phyloP scores from a whole-genome alignment of 1,284 basidiomycete species.

The Xerocomus amazonicus region DNA sequence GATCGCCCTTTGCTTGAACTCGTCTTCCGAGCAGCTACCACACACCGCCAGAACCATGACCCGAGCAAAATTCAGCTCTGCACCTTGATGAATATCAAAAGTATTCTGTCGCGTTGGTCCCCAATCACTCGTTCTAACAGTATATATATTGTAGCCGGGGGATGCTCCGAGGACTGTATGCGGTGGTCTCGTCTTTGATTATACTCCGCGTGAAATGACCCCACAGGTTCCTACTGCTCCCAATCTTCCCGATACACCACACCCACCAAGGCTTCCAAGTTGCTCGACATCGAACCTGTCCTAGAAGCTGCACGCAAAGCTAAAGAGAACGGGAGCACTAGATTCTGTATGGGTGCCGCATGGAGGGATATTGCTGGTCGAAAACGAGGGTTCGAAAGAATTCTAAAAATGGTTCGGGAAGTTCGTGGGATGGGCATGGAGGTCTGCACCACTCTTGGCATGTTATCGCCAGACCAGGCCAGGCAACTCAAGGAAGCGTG shows the following conservation, averaged over 20 bases:
- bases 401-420: conserved; percentile 89
- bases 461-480: conserved; percentile 96
- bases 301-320: conserved; percentile 88
- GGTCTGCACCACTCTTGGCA: conserved; percentile 97
- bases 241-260: conserved; percentile 93
- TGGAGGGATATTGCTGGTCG: conserved; percentile 95
- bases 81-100: conserved; percentile 99
- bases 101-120: conserved; percentile 37
- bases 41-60: conserved; percentile 87
- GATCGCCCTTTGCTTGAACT: conserved; percentile 82
- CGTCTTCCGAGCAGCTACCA: conserved; percentile 76
- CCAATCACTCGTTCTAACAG: conserved; percentile 3
- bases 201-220: background rate
- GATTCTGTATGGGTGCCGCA: conserved; percentile 99
- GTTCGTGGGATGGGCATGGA: conserved; percentile 92
- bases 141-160: conserved; percentile 63
- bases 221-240: conserved; percentile 90
- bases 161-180: conserved; percentile 94
- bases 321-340: conserved; percentile 93
- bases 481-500: conserved; percentile 89
- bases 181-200: background rate
- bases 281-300: conserved; percentile 92
- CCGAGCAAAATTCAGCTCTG: conserved; percentile 91
- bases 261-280: conserved; percentile 80
- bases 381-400: conserved; percentile 92